phyloP scores from a whole-genome alignment of 2,329 filamentous ascomycete species.

The Diplodia scrobiculata region DNA sequence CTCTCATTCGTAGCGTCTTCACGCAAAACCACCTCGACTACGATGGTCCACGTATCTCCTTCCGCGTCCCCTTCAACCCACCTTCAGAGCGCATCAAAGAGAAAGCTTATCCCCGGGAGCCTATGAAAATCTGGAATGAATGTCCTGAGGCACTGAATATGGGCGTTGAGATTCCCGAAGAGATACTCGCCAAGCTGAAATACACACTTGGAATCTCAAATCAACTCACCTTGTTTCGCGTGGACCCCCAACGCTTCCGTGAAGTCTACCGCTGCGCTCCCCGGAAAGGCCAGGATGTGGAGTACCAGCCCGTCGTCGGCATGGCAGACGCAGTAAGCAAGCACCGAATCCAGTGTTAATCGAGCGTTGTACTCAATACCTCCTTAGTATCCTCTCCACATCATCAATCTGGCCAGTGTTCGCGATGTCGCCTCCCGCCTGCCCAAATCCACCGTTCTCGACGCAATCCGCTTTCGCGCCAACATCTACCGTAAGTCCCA shows the following conservation, averaged over 20 bases:
- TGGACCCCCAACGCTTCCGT: constrained; percentile 61
- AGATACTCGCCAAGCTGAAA: constrained; percentile 64
- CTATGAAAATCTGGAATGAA: constrained; percentile 68
- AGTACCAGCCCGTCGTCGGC: constrained; percentile 66
- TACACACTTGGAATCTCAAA: constrained; percentile 68
- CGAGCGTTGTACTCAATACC: not conserved
- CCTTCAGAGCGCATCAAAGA: constrained; percentile 58
- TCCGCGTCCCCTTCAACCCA: constrained; percentile 68
- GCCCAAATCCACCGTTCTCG: constrained; percentile 58
- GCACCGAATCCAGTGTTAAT: constrained; percentile 27
- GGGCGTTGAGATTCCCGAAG: constrained; percentile 49
- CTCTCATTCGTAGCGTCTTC: constrained; percentile 35
- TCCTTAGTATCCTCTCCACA: constrained; percentile 64
- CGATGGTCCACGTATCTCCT: constrained; percentile 60
- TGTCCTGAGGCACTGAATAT: constrained; percentile 53
- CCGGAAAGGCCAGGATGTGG: constrained; percentile 55
- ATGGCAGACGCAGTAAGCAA: constrained; percentile 69
- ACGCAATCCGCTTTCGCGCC: constrained; percentile 67
- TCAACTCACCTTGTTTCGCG: constrained; percentile 67
- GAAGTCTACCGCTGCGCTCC: constrained; percentile 65
- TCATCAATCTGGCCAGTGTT: constrained; percentile 67
- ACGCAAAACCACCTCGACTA: constrained; percentile 39
- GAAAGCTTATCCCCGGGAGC: constrained; percentile 61
- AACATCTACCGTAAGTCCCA: constrained; percentile 66
- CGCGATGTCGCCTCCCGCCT: constrained; percentile 62